Base-by-base conservation (phyloP, 1,284 basidiomycete species). In the Austroboletus niveus region DNA sequence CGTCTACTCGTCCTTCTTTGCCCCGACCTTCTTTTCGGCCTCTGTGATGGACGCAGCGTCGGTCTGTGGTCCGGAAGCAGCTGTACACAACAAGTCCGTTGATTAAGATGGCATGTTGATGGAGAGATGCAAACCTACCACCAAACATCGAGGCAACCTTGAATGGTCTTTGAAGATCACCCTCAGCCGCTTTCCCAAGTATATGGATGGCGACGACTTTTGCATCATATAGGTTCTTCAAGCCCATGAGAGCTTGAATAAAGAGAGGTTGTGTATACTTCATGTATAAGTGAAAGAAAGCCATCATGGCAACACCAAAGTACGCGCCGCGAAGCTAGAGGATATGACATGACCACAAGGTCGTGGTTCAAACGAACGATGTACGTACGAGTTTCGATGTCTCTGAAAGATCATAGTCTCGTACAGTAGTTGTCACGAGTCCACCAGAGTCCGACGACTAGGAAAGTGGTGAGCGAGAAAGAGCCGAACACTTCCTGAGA, bases 211-310 rank as follows among this genome's bases (percentile, higher is more conserved):
- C 77, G 57, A 94, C 82, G 15, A 82, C 79, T 70, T 93, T 94
- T 54, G 90, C 85, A 64, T 96, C 94, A 69, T 89, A 91, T 42
- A 94, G 71, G 44, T 79, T 80, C 76, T 97, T 96, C 65, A 96
- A 56, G 20, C 89, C 91, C 91, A 95, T 94, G 60, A 96, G 79
- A 31, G 81, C 81, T 70, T 96, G 93, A 57, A 96, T 87, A 75
- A 96, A 95, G 56, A 95, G 80, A 10, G 93, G 94, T 65, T 94
- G 93, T 11, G 92, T 94, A 78, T 89, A 95, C 65, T 89, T 82
- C 70, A 92, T 73, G 79, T 94, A 96, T 47, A 87, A 58, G 72
- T 96, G 93, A 75, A 96, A 84, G 78, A 94, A 87, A 50, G 65
- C 77, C 90, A 94, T 94, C 87, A 94, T 93, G 43, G 85, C 87